Evolutionary conservation across 805 yeast species (phyloP).

Genomic region (Yarrowia bubula): DNA sequence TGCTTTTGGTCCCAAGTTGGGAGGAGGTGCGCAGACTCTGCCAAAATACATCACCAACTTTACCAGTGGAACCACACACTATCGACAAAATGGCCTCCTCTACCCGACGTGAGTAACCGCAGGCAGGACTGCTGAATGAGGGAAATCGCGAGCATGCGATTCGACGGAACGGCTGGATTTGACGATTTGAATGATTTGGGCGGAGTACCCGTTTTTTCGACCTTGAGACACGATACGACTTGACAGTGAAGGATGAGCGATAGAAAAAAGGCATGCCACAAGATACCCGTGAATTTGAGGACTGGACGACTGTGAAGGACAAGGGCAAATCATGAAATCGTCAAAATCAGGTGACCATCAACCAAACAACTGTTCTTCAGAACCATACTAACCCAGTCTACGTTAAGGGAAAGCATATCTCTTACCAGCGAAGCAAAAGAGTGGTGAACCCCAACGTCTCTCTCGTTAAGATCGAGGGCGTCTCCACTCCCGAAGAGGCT

Average conservation of each 20-base stretch:
- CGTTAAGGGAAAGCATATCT: constrained; percentile 99
- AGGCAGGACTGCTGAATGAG: not conserved
- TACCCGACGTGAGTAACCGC: constrained; percentile 24
- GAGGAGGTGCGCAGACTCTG: constrained; percentile 26
- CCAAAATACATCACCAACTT: constrained; percentile 19
- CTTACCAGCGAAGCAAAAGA: constrained; percentile 99
- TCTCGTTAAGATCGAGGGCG: constrained; percentile 96
- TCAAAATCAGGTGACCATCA: too few relatives aligned
- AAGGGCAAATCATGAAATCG: too few relatives aligned
- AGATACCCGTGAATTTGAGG: too few relatives aligned
- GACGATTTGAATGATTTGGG: not conserved
- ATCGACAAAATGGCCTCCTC: constrained; percentile 27
- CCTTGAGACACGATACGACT: not conserved
- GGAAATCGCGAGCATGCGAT: not conserved
- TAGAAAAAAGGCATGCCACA: too few relatives aligned
- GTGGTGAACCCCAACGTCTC: constrained; percentile 98
- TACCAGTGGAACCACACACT: constrained; percentile 23
- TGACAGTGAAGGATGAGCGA: not conserved
- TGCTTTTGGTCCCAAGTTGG: constrained; percentile 17
- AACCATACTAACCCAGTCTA: constrained; percentile 52
- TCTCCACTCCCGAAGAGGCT: constrained; percentile 85
- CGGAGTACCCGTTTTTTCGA: not conserved
- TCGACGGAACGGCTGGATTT: not conserved
- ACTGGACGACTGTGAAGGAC: too few relatives aligned
- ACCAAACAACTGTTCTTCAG: too few relatives aligned